Percentiles rank a stretch among this genome's conserved stretches.
Evolutionary conservation across 495 filamentous ascomycete species (phyloP).

Genomic region (Diplogelasinospora grovesii): DNA sequence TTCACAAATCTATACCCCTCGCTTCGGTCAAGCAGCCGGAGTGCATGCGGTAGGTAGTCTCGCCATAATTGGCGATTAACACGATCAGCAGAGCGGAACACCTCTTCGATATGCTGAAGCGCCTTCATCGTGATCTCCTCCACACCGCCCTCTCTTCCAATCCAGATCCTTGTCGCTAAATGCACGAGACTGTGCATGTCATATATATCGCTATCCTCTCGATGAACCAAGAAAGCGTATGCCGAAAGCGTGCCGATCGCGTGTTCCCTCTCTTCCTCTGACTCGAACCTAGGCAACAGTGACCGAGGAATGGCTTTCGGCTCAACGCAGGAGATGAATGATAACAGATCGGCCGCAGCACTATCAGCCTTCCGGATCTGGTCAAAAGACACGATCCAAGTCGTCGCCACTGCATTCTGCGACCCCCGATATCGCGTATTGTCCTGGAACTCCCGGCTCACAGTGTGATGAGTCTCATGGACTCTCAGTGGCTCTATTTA

Average conservation of each 20-base stretch:
- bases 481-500: too few species aligned
- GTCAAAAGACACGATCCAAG: slow-evolving; percentile 46
- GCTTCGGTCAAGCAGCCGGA: slow-evolving; percentile 10
- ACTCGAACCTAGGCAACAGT: slow-evolving; percentile 13
- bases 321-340: slow-evolving; percentile 36
- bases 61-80: slow-evolving; percentile 15
- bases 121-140: slow-evolving; percentile 10
- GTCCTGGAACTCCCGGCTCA: slow-evolving; percentile 48
- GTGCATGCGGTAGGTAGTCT: slow-evolving; percentile 26
- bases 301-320: slow-evolving; percentile 23
- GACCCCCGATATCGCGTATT: slow-evolving; percentile 33
- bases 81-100: slow-evolving; percentile 10
- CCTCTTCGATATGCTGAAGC: slow-evolving; percentile 14
- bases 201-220: slow-evolving; percentile 12
- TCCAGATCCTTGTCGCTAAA: slow-evolving; percentile 36
- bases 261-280: slow-evolving; percentile 11
- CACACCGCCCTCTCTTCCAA: slow-evolving; percentile 4
- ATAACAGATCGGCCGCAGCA: slow-evolving; percentile 31
- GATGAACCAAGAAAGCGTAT: slow-evolving; percentile 27
- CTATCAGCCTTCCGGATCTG: slow-evolving; percentile 31
- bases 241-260: slow-evolving; percentile 28
- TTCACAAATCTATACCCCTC: slow-evolving; percentile 1
- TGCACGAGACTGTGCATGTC: slow-evolving; percentile 44
- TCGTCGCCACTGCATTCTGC: slow-evolving; percentile 48
- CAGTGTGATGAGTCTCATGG: too few species aligned